A percentile compares a stretch with the other conserved stretches of the same genome.
Conservation (phyloP, 73 alveolate species). For the Paramecium pentaurelia region DNA sequence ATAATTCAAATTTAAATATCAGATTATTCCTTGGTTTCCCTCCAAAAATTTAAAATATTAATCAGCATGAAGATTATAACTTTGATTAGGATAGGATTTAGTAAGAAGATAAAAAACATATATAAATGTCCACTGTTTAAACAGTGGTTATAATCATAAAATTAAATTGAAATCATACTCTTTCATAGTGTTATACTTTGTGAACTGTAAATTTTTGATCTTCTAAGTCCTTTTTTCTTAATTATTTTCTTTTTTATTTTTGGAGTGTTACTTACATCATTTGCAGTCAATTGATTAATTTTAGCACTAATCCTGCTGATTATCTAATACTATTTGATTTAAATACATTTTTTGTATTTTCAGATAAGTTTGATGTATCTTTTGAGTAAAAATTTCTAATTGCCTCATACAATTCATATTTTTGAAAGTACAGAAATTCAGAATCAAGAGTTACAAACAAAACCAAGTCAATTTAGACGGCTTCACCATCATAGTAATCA, state of each 20-base stretch:
- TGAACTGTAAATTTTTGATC: neutral
- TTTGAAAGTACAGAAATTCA: neutral
- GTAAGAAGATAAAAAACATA: neutral
- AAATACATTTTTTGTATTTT: neutral
- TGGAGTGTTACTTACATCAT: neutral
- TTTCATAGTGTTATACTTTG: neutral
- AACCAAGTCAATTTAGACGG: neutral
- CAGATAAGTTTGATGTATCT: neutral
- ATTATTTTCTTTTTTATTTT: neutral
- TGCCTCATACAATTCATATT: neutral
- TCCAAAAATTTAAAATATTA: neutral
- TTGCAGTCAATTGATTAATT: neutral
- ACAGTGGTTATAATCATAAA: neutral
- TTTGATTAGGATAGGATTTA: neutral
- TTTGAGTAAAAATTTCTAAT: neutral
- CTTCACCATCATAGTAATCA: constrained; percentile 11
- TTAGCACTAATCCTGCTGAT: neutral
- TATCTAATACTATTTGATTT: neutral
- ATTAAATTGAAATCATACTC: neutral
- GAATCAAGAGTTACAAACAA: constrained; percentile 39
- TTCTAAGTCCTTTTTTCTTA: neutral
- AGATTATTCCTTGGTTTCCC: neutral
- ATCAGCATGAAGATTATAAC: neutral
- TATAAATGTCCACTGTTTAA: neutral
- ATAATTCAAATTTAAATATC: neutral